Base-by-base conservation (phyloP, 1,284 basidiomycete species). In the Ustilago loliicola region DNA sequence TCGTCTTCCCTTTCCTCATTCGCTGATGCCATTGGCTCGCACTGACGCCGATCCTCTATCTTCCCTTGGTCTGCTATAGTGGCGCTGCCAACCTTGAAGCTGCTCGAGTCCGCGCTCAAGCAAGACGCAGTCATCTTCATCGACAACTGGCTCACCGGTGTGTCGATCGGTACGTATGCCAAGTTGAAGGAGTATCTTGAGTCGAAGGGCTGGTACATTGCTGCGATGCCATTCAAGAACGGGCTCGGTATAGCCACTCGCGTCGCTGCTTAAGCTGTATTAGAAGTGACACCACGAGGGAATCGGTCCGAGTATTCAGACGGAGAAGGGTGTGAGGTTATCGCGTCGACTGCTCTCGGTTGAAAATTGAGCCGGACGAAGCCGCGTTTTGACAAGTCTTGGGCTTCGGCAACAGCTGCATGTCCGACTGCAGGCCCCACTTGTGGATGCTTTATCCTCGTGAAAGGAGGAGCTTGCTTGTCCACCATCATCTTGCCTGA, bases 71-170 rank as follows among this genome's bases (percentile, higher is more conserved):
- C 1, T 27, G n/a, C 5, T 13, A 2, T 30, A 73, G 71, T 74
- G 66, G 72, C 72, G 15, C 52, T 74, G 54, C 72, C 72, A n/a
- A 74, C 72, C 2, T 74, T 74, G 38, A 68, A 74, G 60, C 55
- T 74, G 48, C 66, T 74, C 34, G 72, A 74, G 19, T 23, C 52
- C 1, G 56, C 62, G 25, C 72, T 74, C 54, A 62, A 62, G 56
- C 42, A n/a, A 7, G 66, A 74, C 38, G 72, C 72, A n/a, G 63
- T 74, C 36, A 11, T 74, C 1, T 74, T 74, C 30, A 63, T 74
- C 50, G 72, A 74, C 59, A 74, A 74, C 29, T 74, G 72, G 72
- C 56, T 64, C 62, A 63, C 62, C 1, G 72, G 72, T 13, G 21
- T 74, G 45, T 19, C 65, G 52, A 74, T 65, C 32, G 72, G 72